Evolutionary conservation across 2,329 filamentous ascomycete genomes (phyloP).

Genomic region (Acrocalymma vagum): DNA sequence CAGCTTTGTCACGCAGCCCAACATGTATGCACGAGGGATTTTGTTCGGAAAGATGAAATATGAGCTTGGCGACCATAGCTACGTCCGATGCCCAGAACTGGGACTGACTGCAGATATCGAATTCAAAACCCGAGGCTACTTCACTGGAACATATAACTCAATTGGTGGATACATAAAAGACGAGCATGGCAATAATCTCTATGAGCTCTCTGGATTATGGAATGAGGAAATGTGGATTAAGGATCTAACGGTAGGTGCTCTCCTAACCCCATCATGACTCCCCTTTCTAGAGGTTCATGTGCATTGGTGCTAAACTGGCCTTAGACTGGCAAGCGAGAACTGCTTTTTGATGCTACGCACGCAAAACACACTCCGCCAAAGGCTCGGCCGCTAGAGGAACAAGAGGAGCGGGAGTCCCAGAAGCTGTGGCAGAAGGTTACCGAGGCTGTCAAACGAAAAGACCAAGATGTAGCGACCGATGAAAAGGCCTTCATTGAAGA

Average conservation of each 20-base stretch:
- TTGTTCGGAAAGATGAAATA: slow-evolving; percentile 99
- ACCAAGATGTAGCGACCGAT: slow-evolving; percentile 89
- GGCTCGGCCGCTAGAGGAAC: slow-evolving; percentile 81
- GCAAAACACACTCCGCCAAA: slow-evolving; percentile 79
- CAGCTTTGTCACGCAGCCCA: slow-evolving; percentile 93
- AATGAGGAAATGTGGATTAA: slow-evolving; percentile 95
- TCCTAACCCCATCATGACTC: neutral
- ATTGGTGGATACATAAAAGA: slow-evolving; percentile 93
- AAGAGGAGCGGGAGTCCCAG: slow-evolving; percentile 90
- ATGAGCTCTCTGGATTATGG: slow-evolving; percentile 89
- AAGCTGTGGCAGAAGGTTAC: slow-evolving; percentile 84
- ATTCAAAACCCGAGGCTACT: slow-evolving; percentile 98
- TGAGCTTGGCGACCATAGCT: slow-evolving; percentile 95
- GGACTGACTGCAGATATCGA: slow-evolving; percentile 90
- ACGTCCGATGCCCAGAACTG: slow-evolving; percentile 88
- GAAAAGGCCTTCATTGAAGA: slow-evolving; percentile 98
- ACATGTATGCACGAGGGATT: slow-evolving; percentile 98
- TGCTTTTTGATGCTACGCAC: slow-evolving; percentile 86
- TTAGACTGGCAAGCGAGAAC: slow-evolving; percentile 86
- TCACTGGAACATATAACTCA: slow-evolving; percentile 94
- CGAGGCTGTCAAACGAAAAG: slow-evolving; percentile 80
- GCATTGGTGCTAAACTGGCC: slow-evolving; percentile 4
- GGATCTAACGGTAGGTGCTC: slow-evolving; percentile 71
- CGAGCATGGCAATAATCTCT: slow-evolving; percentile 85
- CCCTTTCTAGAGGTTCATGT: neutral